phyloP scores from a whole-genome alignment of 2,329 filamentous ascomycete genomes.

The Diaporthe australafricana region DNA sequence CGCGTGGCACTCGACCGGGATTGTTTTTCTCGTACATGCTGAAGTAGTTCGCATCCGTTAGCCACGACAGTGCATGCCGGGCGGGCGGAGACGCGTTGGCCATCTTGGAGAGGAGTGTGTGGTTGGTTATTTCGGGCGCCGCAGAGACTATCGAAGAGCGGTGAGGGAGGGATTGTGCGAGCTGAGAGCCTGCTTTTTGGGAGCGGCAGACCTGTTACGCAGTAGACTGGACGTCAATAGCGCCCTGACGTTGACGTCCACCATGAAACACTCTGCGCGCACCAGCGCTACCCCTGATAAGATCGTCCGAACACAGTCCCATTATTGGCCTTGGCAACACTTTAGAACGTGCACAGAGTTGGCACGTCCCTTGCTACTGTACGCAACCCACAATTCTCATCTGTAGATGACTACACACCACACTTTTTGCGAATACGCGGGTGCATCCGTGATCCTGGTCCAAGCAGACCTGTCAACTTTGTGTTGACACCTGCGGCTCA shows the following conservation, averaged over 20 bases:
- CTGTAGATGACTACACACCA: neutral
- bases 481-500: neutral
- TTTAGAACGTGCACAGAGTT: neutral
- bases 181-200: neutral
- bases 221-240: neutral
- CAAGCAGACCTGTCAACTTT: neutral
- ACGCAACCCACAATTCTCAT: neutral
- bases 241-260: neutral
- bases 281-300: conserved; percentile 10
- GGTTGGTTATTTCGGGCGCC: neutral
- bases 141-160: conserved; percentile 2
- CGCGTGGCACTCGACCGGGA: conserved; percentile 9
- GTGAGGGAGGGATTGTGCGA: neutral
- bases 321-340: conserved; percentile 18
- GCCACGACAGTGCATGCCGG: conserved; percentile 32
- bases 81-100: conserved; percentile 5
- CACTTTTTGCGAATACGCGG: neutral
- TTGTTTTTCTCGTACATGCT: conserved; percentile 29
- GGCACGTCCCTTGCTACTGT: too few relatives aligned
- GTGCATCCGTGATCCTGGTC: neutral
- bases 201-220: neutral
- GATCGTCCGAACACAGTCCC: conserved; percentile 17
- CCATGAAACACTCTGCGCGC: conserved; percentile 16
- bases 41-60: conserved; percentile 36
- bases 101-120: conserved; percentile 22